A percentile compares a stretch with the other conserved stretches of the same genome.
Conservation (phyloP, 2,329 filamentous ascomycete species). For the Aspergillus floridensis region DNA sequence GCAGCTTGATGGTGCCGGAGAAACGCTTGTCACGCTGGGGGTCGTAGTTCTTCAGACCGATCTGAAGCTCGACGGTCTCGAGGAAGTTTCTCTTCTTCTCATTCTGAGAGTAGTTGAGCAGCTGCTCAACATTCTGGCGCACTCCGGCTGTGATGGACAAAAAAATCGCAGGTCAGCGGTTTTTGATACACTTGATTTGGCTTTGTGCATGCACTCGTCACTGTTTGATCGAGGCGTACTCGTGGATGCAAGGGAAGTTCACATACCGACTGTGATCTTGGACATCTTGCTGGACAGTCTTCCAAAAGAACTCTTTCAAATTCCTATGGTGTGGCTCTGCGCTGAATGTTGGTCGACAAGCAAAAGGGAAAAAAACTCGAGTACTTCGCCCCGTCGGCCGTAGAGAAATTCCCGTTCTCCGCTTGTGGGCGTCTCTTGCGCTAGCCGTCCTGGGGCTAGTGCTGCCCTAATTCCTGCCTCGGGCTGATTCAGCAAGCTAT, state of each 20-base stretch:
- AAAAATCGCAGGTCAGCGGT: conserved; percentile 8
- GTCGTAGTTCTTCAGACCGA: conserved; percentile 98
- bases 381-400: conserved; percentile 13
- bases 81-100: conserved; percentile 99
- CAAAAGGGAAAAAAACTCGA: conserved; percentile 24
- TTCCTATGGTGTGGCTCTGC: conserved; percentile 73
- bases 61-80: conserved; percentile 79
- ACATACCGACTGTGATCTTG: conserved; percentile 58
- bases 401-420: conserved; percentile 35
- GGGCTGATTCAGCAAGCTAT: neutral
- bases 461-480: conserved; percentile 22
- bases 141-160: conserved; percentile 67
- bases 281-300: conserved; percentile 68
- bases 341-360: conserved; percentile 38
- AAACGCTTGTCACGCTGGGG: conserved; percentile 99
- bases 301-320: conserved; percentile 66
- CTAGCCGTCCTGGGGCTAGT: conserved; percentile 27
- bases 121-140: conserved; percentile 87
- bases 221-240: neutral
- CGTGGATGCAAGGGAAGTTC: neutral
- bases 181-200: too few relatives aligned
- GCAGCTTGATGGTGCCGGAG: conserved; percentile 97
- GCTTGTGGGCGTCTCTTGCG: conserved; percentile 36
- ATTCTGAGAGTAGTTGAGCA: conserved; percentile 92
- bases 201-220: too few relatives aligned